Base-by-base conservation (phyloP, 768 basidiomycete genomes). In the Pulveroboletus sp. region DNA sequence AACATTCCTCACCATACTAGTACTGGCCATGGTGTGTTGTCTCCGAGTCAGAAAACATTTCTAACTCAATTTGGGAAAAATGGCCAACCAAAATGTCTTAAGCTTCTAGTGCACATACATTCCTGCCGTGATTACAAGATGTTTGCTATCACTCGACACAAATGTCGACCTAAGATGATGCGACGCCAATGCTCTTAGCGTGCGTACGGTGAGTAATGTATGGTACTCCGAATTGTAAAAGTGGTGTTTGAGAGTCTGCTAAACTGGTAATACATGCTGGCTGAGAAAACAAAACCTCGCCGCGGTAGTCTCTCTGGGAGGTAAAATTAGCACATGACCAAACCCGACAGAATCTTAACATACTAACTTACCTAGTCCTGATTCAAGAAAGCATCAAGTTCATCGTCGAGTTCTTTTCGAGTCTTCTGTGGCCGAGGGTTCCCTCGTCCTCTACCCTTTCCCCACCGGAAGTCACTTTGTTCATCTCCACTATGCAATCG, bases 401-500 rank as follows among this genome's bases (percentile, higher is more conserved):
- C 90, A 41, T 84, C 87, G 53, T 93, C 90, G 32, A 93, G 72
- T 57, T 92, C 87, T 67, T 86, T 79, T 61, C 83, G 82, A 1
- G 80, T 87, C 66, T 81, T 82, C 49, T 64, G 75, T 20, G 75
- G 70, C 11, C 75, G 72, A 51, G 66, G 61, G 50, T 64, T 63
- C 49, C 72, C 72, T 37, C 76, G 70, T 33, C 70, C 66, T 47
- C 70, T 60, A 57, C 67, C 59, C 53, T 55, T 61, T 57, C 53
- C 49, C 58, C 59, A 54, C 44, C 64, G 45, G 59, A 52, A 54
- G 53, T 62, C 55, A 59, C 60, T 45, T 49, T 55, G 52, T 29
- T 59, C 62, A 49, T 64, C 53, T 48, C 49, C 58, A 50, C 56
- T 42, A 43, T 54, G 56, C 32, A 56, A 32, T 55, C 52, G 50